These are phyloP conservation scores for Myxozyma geophila DNA, from an alignment of 805 yeast species.

Conservation along the genomic window DNA sequence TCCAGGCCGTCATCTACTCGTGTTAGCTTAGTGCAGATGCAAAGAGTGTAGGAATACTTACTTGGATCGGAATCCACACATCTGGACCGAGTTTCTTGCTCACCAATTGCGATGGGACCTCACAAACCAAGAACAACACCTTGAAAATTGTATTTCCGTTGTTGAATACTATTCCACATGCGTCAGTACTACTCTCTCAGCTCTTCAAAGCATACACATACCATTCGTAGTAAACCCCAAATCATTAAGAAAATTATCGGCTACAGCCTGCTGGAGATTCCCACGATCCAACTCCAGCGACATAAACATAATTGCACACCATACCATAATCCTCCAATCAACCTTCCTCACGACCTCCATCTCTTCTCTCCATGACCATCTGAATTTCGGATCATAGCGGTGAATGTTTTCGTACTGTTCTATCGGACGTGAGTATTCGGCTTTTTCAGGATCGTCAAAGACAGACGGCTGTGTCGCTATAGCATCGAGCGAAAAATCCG, in stretches of 20 bases:
- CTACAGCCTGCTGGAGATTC: conserved; percentile 58
- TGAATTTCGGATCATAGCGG: conserved; percentile 61
- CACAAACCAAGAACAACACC: conserved; percentile 59
- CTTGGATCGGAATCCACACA: conserved; percentile 62
- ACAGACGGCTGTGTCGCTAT: conserved; percentile 35
- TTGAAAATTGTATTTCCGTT: conserved; percentile 53
- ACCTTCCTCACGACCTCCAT: conserved; percentile 53
- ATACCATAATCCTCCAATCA: conserved; percentile 57
- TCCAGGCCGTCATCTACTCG: conserved; percentile 53
- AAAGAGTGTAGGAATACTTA: neutral
- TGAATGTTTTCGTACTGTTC: conserved; percentile 40
- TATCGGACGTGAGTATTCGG: conserved; percentile 22
- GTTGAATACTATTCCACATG: conserved; percentile 17
- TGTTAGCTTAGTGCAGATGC: neutral
- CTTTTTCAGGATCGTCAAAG: conserved; percentile 36
- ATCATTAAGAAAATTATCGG: conserved; percentile 59
- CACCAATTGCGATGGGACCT: conserved; percentile 67
- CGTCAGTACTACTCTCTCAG: neutral
- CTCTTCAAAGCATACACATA: conserved; percentile 1
- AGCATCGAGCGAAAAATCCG: conserved; percentile 20
- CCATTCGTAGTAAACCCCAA: conserved; percentile 56
- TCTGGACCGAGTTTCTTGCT: conserved; percentile 70
- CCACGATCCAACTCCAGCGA: conserved; percentile 62
- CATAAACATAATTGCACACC: conserved; percentile 61
- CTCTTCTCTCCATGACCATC: conserved; percentile 64